Evolutionary conservation across 2,329 filamentous ascomycete genomes (phyloP).

Genomic region (Penicillium carneum): DNA sequence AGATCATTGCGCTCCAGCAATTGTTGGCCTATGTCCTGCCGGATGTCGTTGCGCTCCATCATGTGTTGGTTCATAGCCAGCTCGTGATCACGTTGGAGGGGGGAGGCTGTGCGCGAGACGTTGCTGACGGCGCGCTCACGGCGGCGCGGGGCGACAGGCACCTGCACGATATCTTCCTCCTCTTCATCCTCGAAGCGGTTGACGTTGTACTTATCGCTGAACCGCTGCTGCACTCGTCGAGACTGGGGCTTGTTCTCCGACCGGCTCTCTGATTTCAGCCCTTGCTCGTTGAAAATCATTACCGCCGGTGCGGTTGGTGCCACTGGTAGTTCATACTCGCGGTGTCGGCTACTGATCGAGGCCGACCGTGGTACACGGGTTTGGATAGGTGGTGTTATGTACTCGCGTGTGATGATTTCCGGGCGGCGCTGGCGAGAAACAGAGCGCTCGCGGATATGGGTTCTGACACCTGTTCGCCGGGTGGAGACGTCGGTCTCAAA

Average conservation of each 20-base stretch:
- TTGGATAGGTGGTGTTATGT: conserved; percentile 41
- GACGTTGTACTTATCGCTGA: conserved; percentile 22
- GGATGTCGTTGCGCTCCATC: conserved; percentile 44
- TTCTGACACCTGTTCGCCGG: conserved; percentile 32
- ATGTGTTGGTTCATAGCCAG: conserved; percentile 45
- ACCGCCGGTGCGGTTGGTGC: conserved; percentile 27
- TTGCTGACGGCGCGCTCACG: conserved; percentile 34
- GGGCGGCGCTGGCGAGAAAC: conserved; percentile 43
- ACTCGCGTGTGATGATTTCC: conserved; percentile 27
- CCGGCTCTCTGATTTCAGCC: conserved; percentile 36
- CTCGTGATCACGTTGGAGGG: conserved; percentile 45
- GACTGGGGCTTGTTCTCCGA: conserved; percentile 41
- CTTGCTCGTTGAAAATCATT: conserved; percentile 48
- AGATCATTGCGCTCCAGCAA: conserved; percentile 45
- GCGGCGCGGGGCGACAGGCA: conserved; percentile 18
- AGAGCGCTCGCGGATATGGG: conserved; percentile 41
- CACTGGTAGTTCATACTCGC: conserved; percentile 27
- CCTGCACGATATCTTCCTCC: conserved; percentile 4
- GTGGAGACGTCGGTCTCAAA: conserved; percentile 49
- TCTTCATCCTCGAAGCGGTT: conserved; percentile 41
- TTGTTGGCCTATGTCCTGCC: conserved; percentile 44
- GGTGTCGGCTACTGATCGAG: conserved; percentile 46
- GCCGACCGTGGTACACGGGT: conserved; percentile 44
- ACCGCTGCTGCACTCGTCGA: conserved; percentile 32
- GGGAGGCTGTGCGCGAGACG: conserved; percentile 39